These are phyloP conservation scores for Lachancea meyersii DNA, from an alignment of 805 yeast species.

Conservation along the genomic window DNA sequence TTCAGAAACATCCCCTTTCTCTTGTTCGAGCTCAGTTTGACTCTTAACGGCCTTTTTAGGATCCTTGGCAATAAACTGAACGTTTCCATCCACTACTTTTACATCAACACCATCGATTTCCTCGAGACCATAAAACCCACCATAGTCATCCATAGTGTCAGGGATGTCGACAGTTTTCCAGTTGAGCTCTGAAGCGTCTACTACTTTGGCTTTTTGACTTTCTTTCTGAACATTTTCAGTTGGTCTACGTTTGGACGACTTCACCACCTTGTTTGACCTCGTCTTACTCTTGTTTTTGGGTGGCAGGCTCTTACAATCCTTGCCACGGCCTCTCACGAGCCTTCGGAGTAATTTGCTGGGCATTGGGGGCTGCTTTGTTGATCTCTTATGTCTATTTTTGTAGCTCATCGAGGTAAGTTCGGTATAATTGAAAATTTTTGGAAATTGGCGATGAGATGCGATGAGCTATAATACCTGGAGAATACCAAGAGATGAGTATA, in stretches of 20 bases:
- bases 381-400: background rate
- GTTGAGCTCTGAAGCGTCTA: slow-evolving; percentile 45
- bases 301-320: background rate
- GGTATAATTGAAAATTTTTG: slow-evolving; percentile 1
- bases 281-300: slow-evolving; percentile 2
- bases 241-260: background rate
- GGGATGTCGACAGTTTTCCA: slow-evolving; percentile 86
- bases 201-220: slow-evolving; percentile 13
- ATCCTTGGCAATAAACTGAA: slow-evolving; percentile 48
- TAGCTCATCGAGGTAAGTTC: background rate
- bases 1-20: slow-evolving; percentile 10
- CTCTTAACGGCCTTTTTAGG: slow-evolving; percentile 16
- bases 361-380: background rate
- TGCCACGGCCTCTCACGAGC: background rate
- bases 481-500: background rate
- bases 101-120: slow-evolving; percentile 92
- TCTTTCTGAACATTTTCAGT: background rate
- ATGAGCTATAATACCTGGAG: slow-evolving; percentile 4
- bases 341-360: slow-evolving; percentile 1
- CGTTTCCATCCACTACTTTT: slow-evolving; percentile 60
- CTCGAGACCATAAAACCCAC: slow-evolving; percentile 88
- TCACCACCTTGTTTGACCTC: slow-evolving; percentile 2
- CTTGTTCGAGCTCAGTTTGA: slow-evolving; percentile 12
- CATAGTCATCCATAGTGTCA: slow-evolving; percentile 77
- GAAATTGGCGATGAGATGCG: slow-evolving; percentile 1